A percentile compares a stretch with the other conserved stretches of the same genome.
These are phyloP conservation scores for Dittrichia graveolens DNA, from an alignment of 129 eudicot species.

Conservation along the genomic window DNA sequence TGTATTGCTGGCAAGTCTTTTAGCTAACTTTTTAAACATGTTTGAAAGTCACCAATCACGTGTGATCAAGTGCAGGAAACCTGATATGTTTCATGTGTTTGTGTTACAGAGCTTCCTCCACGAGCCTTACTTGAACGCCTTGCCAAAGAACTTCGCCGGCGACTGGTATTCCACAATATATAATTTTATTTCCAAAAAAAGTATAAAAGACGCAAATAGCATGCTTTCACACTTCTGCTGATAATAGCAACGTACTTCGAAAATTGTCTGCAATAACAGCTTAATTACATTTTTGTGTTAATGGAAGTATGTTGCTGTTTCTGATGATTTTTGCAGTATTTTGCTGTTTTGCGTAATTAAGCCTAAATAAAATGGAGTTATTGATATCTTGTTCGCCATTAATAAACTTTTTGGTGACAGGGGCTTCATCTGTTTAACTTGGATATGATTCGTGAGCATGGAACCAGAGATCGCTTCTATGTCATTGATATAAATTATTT, in stretches of 20 bases:
- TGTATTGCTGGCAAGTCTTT: conserved; percentile 64
- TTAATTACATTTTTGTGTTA: too few relatives aligned
- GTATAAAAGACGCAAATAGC: too few relatives aligned
- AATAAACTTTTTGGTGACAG: conserved; percentile 34
- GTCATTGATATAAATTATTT: conserved; percentile 95
- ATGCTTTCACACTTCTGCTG: too few relatives aligned
- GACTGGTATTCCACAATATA: conserved; percentile 52
- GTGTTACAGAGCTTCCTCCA: conserved; percentile 88
- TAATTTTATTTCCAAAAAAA: background rate
- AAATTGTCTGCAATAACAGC: too few relatives aligned
- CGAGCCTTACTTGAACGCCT: conserved; percentile 86
- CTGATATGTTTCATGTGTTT: conserved; percentile 4
- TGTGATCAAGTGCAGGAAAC: background rate
- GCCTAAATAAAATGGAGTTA: background rate
- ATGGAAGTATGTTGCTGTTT: too few relatives aligned
- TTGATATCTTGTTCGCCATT: background rate
- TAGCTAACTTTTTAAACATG: conserved; percentile 7
- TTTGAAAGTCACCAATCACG: conserved; percentile 1
- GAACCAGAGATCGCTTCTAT: conserved; percentile 75
- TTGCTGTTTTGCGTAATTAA: background rate
- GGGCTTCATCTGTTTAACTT: conserved; percentile 94
- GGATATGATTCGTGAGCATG: conserved; percentile 93
- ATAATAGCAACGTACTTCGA: too few relatives aligned
- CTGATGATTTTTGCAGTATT: too few relatives aligned
- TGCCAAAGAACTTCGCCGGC: conserved; percentile 83